Base-by-base conservation (phyloP, 1,139 yeast genomes). In the Debaryomyces udenii region DNA sequence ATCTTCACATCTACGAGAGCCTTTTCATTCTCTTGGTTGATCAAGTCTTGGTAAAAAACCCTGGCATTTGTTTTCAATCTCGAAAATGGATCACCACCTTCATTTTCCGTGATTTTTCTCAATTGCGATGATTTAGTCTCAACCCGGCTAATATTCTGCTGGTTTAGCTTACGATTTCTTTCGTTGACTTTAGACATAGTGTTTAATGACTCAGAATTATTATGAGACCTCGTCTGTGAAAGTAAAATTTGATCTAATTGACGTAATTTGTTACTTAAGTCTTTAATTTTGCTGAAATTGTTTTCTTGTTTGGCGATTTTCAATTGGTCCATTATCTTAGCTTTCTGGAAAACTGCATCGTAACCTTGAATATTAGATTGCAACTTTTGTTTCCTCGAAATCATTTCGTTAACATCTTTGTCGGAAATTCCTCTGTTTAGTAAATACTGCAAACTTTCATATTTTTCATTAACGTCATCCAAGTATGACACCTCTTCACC, bases 11-110 rank as follows among this genome's bases (percentile, higher is more conserved):
- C 74, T 18, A 61, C 59, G 36, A 69, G 51, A 1, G 78, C 78
- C 58, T 65, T 68, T 47, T 69, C 73, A 51, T 73, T 73, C 42
- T 73, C 78, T 42, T 65, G 62, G 41, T 70, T 69, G 24, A 68
- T 66, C 44, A 73, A 57, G 46, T 71, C 76, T 48, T 73, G 75
- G 53, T 91, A 90, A 62, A 89, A 91, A 47, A 89, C 83, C 56
- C 87, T 80, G 0, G 97, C 87, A 45, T 81, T 83, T 0, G 97
- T 91, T 60, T 89, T 85, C 56, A 93, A 76, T 61, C 98, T 79
- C 48, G 89, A 82, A 63, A 93, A 93, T 26, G 99, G 98, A 67
- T 93, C 95, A 6, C 85, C 80, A 37, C 74, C 82, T 40, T 76
- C 73, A 32, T 56, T 59, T 16, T 57, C 59, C 1, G 74, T 68